Evolutionary conservation across 1,139 yeast genomes (phyloP).

Genomic region (Blastobotrys malaysiensis): DNA sequence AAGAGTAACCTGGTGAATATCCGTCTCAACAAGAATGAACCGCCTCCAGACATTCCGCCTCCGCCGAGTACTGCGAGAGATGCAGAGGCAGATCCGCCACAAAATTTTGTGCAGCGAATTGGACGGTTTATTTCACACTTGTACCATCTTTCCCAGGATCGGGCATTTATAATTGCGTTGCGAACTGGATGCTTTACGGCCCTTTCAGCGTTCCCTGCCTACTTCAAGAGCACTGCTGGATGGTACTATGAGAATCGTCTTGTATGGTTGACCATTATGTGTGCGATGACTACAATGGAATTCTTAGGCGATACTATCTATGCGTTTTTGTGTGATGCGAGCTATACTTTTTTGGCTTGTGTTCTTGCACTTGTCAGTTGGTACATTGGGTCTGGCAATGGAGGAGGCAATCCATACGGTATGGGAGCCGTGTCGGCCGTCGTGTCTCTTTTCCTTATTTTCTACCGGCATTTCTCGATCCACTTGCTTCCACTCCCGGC

Average conservation of each 20-base stretch:
- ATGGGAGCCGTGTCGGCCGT: constrained; percentile 31
- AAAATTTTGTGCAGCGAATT: constrained; percentile 1
- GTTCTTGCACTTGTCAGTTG: constrained; percentile 32
- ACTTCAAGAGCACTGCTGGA: constrained; percentile 25
- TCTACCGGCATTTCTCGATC: constrained; percentile 30
- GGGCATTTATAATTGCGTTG: constrained; percentile 19
- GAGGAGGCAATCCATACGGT: constrained; percentile 32
- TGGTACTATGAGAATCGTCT: constrained; percentile 29
- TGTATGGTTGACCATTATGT: constrained; percentile 34
- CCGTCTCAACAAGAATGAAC: background rate
- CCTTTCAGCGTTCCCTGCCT: constrained; percentile 27
- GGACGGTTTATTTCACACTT: background rate
- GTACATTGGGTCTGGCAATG: constrained; percentile 33
- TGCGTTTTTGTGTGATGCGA: constrained; percentile 25
- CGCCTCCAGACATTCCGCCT: constrained; percentile 2
- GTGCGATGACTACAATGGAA: constrained; percentile 28
- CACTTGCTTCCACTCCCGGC: constrained; percentile 30
- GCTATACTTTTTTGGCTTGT: constrained; percentile 30
- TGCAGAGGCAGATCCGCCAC: constrained; percentile 10
- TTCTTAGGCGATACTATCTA: constrained; percentile 34
- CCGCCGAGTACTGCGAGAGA: constrained; percentile 5
- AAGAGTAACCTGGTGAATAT: background rate
- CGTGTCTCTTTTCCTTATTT: constrained; percentile 23
- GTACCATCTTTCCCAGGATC: background rate
- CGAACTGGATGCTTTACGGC: constrained; percentile 27